Evolutionary conservation across 2,329 filamentous ascomycete genomes (phyloP).

Genomic region (Delphinella strobiligena): DNA sequence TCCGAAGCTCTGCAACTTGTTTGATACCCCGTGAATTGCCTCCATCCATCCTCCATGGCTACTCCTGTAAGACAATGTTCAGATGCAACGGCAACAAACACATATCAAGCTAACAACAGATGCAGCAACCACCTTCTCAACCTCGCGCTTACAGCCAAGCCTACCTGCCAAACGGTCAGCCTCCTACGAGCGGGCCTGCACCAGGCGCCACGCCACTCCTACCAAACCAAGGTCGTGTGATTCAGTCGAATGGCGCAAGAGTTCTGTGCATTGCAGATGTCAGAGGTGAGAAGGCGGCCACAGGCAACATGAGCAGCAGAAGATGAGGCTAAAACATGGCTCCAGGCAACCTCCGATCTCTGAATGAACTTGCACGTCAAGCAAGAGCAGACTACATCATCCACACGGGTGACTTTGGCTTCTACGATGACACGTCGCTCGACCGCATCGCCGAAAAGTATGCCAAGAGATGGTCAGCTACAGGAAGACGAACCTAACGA

Average conservation of each 20-base stretch:
- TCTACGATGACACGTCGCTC: conserved; percentile 92
- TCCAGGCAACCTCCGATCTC: conserved; percentile 80
- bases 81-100: conserved; percentile 1
- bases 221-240: conserved; percentile 40
- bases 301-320: background rate
- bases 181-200: conserved; percentile 21
- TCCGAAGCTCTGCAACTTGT: conserved; percentile 2
- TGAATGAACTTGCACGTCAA: conserved; percentile 92
- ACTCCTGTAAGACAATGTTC: conserved; percentile 3
- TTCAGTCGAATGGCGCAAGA: conserved; percentile 35
- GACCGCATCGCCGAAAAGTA: conserved; percentile 98
- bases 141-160: conserved; percentile 37
- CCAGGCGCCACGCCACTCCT: conserved; percentile 35
- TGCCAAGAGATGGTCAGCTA: conserved; percentile 25
- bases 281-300: conserved; percentile 27
- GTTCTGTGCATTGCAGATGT: conserved; percentile 42
- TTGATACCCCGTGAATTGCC: conserved; percentile 6
- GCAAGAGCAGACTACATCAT: conserved; percentile 95
- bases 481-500: background rate
- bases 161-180: conserved; percentile 35
- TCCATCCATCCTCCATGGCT: conserved; percentile 7
- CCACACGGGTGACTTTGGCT: conserved; percentile 97
- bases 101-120: conserved; percentile 1
- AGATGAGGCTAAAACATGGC: conserved; percentile 10
- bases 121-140: conserved; percentile 37